Base-by-base conservation (phyloP, 1,284 basidiomycete genomes). In the Naganishia albida region DNA sequence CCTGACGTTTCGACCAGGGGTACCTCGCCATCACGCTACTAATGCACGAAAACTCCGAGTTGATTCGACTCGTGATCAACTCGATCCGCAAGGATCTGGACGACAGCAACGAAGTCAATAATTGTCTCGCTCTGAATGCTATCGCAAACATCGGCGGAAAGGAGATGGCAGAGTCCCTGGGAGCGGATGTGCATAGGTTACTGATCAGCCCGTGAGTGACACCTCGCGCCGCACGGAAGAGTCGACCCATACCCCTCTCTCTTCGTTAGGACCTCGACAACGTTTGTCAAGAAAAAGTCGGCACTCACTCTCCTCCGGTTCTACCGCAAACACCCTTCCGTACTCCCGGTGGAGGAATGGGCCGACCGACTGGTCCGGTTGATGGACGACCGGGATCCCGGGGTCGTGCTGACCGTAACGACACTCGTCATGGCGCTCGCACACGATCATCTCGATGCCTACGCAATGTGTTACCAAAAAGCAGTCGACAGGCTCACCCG, bases 41-140 rank as follows among this genome's bases (percentile, higher is more conserved):
- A 59, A 95, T 99, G 92, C 93, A 98, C 80, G 95, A 99, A 81
- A 93, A 97, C 77, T 97, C 93, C 43, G 95, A 99, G 74, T 89
- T 99, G 71, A 85, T 96, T 42, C 87, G 94, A 30, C 83, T 98
- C 18, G 94, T 98, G 16, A 93, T 99, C 77, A 98, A 99, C 77
- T 97, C 94, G 43, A 96, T 99, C 72, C 87, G 93, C 57, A 99
- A 99, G 78, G 96, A 99, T 77, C 80, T 99, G 57, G 94, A 98
- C 70, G 91, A 92, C 71, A 91, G 91, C 74, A 92, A 90, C 74
- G 96, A 99, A 78, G 85, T 96, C 70, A 90, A 90, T 80, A 99
- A 98, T 74, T 98, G 96, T 75, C 83, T 99, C 57, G 96, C 96
- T 1, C 80, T 99, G 60, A 96, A 99, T 74, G 96, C 95, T 1